Evolutionary conservation across 2,329 filamentous ascomycete genomes (phyloP), one percentile per base, ranked within the genome.

Genomic region (Colletotrichum abscissum): DNA sequence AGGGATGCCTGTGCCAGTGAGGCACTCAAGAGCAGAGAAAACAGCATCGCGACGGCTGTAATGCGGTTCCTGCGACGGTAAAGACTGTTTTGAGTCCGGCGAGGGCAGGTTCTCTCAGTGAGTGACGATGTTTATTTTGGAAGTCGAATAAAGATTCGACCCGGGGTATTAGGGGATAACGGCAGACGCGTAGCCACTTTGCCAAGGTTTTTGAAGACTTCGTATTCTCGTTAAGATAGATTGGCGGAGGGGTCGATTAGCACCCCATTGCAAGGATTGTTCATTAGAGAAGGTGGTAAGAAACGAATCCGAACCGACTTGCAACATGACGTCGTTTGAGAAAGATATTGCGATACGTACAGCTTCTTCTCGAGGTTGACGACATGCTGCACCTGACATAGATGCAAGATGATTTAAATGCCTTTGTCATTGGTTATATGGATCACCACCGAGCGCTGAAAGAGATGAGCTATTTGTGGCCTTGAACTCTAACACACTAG

Each of bases 341-440:
- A n/a, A 11, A 55, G 11, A 55, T 11, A 30, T 11, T n/a, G 28
- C 19, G 42, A 49, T 49, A 0, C 8, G 42, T 11, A 11, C 19
- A 49, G 1, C 4, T n/a, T 0, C 8, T 4, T n/a, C 8, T n/a
- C 22, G 16, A 49, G 1, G 19, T 11, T 49, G 8, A n/a, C 19
- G 19, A 11, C 42, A 49, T 22, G 7, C 4, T 49, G 19, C 4
- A 42, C 16, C 8, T 22, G 11, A 0, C 11, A 35, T 35, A 3
- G 19, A 4, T 6, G 19, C 16, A 7, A 3, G 3, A 42, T 42
- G 16, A 7, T 42, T 19, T 19, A 0, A 16, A 0, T 0, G 8
- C 7, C 42, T 49, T 22, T 49, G 8, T 19, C 3, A 22, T 8
- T 19, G 8, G 22, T 49, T 9, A 11, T 6, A 5, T 49, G 19